A percentile compares a stretch with the other conserved stretches of the same genome.
These are phyloP conservation scores for Scopulariopsis brevicaulis DNA, from an alignment of 2,329 filamentous ascomycete species.

Conservation along the genomic window DNA sequence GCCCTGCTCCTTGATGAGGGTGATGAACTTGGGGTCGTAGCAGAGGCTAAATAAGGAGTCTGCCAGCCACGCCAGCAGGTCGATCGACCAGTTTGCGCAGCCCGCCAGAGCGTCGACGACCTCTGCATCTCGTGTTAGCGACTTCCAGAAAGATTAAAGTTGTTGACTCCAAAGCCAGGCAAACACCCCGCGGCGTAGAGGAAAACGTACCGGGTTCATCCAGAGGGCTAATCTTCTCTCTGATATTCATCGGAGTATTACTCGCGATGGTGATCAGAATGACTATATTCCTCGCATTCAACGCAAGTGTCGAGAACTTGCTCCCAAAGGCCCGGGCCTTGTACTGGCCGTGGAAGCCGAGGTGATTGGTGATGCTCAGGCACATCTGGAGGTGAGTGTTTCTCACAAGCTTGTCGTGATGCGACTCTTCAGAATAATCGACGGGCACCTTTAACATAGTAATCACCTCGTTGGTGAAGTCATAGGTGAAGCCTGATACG, in stretches of 20 bases:
- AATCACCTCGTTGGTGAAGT: slow-evolving; percentile 57
- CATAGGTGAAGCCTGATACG: slow-evolving; percentile 41
- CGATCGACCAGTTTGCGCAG: slow-evolving; percentile 67
- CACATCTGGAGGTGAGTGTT: slow-evolving; percentile 65
- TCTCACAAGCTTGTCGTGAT: slow-evolving; percentile 60
- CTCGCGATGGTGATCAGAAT: slow-evolving; percentile 54
- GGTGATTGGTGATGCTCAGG: slow-evolving; percentile 66
- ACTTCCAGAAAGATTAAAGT: too few species aligned
- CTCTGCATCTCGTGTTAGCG: slow-evolving; percentile 30
- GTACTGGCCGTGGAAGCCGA: slow-evolving; percentile 60
- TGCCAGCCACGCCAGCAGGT: slow-evolving; percentile 54
- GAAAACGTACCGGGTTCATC: slow-evolving; percentile 40
- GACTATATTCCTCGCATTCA: slow-evolving; percentile 65
- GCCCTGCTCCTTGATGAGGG: slow-evolving; percentile 29
- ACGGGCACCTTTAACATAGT: slow-evolving; percentile 60
- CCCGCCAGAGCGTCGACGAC: slow-evolving; percentile 62
- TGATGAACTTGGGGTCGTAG: slow-evolving; percentile 37
- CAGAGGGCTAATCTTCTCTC: slow-evolving; percentile 44
- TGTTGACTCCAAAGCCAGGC: too few species aligned
- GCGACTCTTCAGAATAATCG: slow-evolving; percentile 70
- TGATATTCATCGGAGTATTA: slow-evolving; percentile 39
- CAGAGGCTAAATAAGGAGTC: slow-evolving; percentile 46
- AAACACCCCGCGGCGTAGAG: background rate
- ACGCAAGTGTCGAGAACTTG: slow-evolving; percentile 62
- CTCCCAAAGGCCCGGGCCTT: slow-evolving; percentile 52